Percentiles rank a stretch among this genome's conserved stretches.
phyloP scores from a whole-genome alignment of 768 basidiomycete genomes.

The Dacryopinax spathularia region DNA sequence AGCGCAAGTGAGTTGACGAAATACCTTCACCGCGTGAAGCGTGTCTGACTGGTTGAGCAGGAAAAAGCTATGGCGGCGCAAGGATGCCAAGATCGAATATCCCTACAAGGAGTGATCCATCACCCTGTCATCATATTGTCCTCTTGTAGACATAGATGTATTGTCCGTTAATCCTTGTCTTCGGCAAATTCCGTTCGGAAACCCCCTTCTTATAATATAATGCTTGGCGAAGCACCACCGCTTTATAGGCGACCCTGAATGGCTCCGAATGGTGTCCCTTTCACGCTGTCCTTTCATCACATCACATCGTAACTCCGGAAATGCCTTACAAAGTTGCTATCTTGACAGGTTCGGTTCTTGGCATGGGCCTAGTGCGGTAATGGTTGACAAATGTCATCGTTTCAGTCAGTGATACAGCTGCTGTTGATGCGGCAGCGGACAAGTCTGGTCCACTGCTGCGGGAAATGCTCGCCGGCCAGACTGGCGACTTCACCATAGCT shows the following conservation, averaged over 20 bases:
- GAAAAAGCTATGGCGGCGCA: slow-evolving; percentile 83
- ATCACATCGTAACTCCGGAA: not conserved
- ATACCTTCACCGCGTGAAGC: not conserved
- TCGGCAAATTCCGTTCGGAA: not conserved
- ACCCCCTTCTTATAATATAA: not conserved
- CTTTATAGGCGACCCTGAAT: not conserved
- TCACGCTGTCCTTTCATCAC: slow-evolving; percentile 1
- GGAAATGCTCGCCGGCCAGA: slow-evolving; percentile 28
- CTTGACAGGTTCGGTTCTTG: slow-evolving; percentile 2
- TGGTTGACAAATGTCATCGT: slow-evolving; percentile 42
- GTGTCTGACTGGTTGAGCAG: slow-evolving; percentile 28
- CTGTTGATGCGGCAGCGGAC: slow-evolving; percentile 36
- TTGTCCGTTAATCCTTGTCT: not conserved
- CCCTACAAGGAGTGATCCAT: slow-evolving; percentile 58
- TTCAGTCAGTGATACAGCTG: slow-evolving; percentile 70
- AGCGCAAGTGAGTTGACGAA: slow-evolving; percentile 65
- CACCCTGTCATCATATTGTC: not conserved
- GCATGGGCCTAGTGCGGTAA: too few species aligned
- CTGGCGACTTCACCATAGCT: slow-evolving; percentile 2
- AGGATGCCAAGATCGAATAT: slow-evolving; percentile 75
- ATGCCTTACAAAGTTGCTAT: slow-evolving; percentile 7
- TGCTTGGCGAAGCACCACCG: too few species aligned
- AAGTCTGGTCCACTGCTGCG: slow-evolving; percentile 52
- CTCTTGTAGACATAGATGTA: not conserved
- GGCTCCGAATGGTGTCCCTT: not conserved